Percentiles rank a stretch among this genome's conserved stretches.
phyloP scores from a whole-genome alignment of 129 eudicot genomes.

The Flaveria trinervia region DNA sequence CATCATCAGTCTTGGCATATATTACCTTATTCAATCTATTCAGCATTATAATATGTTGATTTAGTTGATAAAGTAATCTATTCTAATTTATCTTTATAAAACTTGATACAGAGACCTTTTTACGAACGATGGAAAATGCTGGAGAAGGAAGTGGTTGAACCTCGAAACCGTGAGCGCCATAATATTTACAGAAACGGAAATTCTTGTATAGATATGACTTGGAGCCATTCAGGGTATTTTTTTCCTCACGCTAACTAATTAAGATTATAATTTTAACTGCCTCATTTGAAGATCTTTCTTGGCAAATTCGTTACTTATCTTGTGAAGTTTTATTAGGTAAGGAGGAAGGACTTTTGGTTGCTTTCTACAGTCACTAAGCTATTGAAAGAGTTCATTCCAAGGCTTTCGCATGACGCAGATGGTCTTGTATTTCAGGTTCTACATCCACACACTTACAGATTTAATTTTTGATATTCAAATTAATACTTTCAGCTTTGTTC shows the following conservation, averaged over 20 bases:
- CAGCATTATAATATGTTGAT: conserved; percentile 13
- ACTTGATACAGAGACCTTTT: conserved; percentile 72
- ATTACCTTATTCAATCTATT: conserved; percentile 13
- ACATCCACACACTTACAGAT: conserved; percentile 11
- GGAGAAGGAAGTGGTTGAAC: conserved; percentile 95
- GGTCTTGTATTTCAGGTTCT: conserved; percentile 97
- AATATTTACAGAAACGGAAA: conserved; percentile 50
- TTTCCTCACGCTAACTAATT: background rate
- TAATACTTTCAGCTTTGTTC: background rate
- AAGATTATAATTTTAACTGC: background rate
- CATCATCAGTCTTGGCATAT: background rate
- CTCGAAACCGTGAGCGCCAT: conserved; percentile 79
- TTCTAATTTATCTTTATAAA: background rate
- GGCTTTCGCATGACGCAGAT: conserved; percentile 95
- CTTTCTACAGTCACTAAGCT: conserved; percentile 88
- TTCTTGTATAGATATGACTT: conserved; percentile 83
- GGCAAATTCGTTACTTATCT: conserved; percentile 28
- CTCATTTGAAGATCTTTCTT: background rate
- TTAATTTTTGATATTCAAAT: background rate
- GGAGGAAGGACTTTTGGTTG: conserved; percentile 99
- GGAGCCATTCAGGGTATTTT: conserved; percentile 94
- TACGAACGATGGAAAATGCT: conserved; percentile 97
- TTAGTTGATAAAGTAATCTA: background rate
- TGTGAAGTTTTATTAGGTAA: conserved; percentile 54
- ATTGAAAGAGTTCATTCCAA: conserved; percentile 90